Percentiles rank a stretch among this genome's conserved stretches.
Evolutionary conservation across 1,284 basidiomycete genomes (phyloP).

Genomic region (Tilletiopsis washingtonensis): DNA sequence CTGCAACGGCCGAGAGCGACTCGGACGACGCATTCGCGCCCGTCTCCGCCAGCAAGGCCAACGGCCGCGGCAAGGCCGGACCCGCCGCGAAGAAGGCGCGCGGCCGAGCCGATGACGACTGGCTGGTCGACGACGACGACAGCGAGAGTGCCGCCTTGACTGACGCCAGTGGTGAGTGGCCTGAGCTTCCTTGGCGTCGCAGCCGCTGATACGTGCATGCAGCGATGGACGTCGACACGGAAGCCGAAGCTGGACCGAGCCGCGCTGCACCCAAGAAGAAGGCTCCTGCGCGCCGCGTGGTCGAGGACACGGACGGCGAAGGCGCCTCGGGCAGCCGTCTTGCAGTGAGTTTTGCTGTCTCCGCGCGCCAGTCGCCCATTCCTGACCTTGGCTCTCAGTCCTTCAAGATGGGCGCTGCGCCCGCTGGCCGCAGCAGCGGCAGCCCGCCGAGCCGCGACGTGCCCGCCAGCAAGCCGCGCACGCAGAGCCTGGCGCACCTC

Average conservation of each 20-base stretch:
- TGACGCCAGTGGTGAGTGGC: not conserved
- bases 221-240: not conserved
- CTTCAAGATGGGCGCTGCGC: not conserved
- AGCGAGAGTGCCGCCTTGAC: not conserved
- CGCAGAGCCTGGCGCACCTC: constrained; percentile 55
- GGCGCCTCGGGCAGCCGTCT: not conserved
- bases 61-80: not conserved
- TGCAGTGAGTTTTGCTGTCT: not conserved
- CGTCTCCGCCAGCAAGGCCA: too few relatives aligned
- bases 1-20: not conserved
- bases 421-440: not conserved
- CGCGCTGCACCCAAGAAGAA: not conserved
- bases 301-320: not conserved
- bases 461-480: not conserved
- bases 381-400: not conserved
- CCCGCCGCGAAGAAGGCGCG: not conserved
- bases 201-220: not conserved
- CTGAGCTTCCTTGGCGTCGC: not conserved
- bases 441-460: not conserved
- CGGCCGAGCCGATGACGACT: not conserved
- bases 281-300: too few relatives aligned
- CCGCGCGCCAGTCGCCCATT: not conserved
- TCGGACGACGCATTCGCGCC: not conserved
- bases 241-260: not conserved
- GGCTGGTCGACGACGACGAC: not conserved